A percentile compares a stretch with the other conserved stretches of the same genome.
Evolutionary conservation across 768 basidiomycete species (phyloP).

Genomic region (Tulasnella sp.): DNA sequence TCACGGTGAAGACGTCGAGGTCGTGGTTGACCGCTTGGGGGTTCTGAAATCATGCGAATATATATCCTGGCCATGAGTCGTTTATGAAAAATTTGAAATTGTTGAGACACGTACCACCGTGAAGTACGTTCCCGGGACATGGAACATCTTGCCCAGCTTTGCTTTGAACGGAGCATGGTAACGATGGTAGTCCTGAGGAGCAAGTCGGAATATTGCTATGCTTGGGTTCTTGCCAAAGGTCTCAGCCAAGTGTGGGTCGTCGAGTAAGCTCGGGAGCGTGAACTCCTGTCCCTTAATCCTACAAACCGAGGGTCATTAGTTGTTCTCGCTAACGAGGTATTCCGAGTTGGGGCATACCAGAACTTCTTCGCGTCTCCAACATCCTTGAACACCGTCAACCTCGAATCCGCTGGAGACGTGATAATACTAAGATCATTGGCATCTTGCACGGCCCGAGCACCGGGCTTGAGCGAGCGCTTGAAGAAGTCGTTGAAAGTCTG

Average conservation of each 20-base stretch:
- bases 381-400: constrained; percentile 68
- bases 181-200: constrained; percentile 80
- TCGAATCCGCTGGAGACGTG: constrained; percentile 71
- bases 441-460: constrained; percentile 63
- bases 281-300: constrained; percentile 75
- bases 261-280: constrained; percentile 63
- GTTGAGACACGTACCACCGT: constrained; percentile 50
- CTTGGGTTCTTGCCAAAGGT: constrained; percentile 42
- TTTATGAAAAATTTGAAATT: background rate
- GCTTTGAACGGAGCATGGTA: constrained; percentile 74
- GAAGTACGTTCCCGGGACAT: constrained; percentile 63
- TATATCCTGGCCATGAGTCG: background rate
- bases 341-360: constrained; percentile 53
- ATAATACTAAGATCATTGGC: constrained; percentile 56
- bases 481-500: constrained; percentile 80
- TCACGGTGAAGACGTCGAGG: constrained; percentile 68
- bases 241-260: constrained; percentile 50
- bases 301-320: background rate
- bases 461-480: constrained; percentile 60
- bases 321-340: background rate
- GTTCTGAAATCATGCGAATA: constrained; percentile 50
- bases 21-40: constrained; percentile 76
- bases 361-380: constrained; percentile 64
- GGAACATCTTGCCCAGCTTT: constrained; percentile 49
- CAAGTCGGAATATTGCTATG: constrained; percentile 73